Conservation (phyloP, 495 filamentous ascomycete genomes). For the Neurospora africana region DNA sequence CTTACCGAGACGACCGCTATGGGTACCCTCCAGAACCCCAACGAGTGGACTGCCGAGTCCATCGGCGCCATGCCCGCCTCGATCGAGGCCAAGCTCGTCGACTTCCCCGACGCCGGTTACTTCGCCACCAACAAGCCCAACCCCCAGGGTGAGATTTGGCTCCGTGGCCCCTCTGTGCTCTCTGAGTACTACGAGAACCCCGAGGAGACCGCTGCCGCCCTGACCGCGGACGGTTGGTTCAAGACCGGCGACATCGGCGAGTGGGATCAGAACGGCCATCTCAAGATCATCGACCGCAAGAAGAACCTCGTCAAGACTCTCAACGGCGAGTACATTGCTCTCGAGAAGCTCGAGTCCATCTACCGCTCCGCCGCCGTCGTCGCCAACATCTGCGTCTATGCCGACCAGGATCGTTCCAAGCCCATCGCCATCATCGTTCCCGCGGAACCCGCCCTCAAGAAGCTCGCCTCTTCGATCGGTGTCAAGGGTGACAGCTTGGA, state of each 20-base stretch:
- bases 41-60: constrained; percentile 75
- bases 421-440: constrained; percentile 93
- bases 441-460: constrained; percentile 72
- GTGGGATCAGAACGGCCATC: constrained; percentile 69
- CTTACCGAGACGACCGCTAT: constrained; percentile 92
- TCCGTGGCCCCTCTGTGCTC: constrained; percentile 68
- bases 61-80: constrained; percentile 74
- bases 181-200: constrained; percentile 71
- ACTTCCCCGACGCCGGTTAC: constrained; percentile 91
- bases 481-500: constrained; percentile 63
- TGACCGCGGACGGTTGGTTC: constrained; percentile 82
- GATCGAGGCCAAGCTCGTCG: constrained; percentile 88
- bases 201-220: constrained; percentile 66
- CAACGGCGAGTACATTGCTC: constrained; percentile 94
- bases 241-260: constrained; percentile 93
- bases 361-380: constrained; percentile 82
- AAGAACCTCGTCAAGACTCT: constrained; percentile 96
- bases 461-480: constrained; percentile 62
- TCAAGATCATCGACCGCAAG: constrained; percentile 91
- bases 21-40: constrained; percentile 82
- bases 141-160: constrained; percentile 92
- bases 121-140: constrained; percentile 70
- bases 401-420: constrained; percentile 67
- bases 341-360: constrained; percentile 96
- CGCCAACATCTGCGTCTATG: constrained; percentile 91